Conservation (phyloP, 202 grass and related monocot genomes). For the Miscanthus sacchariflorus region DNA sequence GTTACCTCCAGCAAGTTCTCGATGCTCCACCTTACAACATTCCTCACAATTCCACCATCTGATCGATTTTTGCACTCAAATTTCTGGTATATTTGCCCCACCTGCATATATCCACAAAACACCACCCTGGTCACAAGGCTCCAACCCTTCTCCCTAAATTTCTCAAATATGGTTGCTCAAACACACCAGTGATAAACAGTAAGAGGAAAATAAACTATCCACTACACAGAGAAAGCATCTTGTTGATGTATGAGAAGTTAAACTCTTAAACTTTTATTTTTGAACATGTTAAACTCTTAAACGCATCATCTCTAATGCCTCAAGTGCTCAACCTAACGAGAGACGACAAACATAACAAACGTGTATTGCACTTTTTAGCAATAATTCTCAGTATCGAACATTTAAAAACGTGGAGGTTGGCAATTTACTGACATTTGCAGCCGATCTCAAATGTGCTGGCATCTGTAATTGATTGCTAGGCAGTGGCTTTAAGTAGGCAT, state of each 20-base stretch:
- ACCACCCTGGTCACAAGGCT: not conserved
- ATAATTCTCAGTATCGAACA: conserved; percentile 5
- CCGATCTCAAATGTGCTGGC: not conserved
- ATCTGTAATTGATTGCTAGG: not conserved
- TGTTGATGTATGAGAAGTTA: not conserved
- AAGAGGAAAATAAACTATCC: not conserved
- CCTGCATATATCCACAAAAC: conserved; percentile 49
- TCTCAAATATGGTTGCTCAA: conserved; percentile 4
- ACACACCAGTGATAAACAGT: conserved; percentile 17
- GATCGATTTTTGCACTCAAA: conserved; percentile 82
- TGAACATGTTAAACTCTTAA: not conserved
- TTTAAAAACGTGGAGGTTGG: not conserved
- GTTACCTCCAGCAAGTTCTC: conserved; percentile 84
- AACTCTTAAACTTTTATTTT: not conserved
- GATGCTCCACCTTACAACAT: conserved; percentile 96
- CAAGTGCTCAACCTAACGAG: not conserved
- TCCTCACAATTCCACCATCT: conserved; percentile 73
- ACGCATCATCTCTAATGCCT: not conserved
- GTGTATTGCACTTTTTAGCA: not conserved
- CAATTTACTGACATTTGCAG: not conserved
- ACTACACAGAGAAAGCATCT: not conserved
- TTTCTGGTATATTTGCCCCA: conserved; percentile 98
- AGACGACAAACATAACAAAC: not conserved
- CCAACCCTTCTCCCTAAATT: not conserved
- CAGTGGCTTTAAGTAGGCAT: not conserved